Evolutionary conservation across 2,329 filamentous ascomycete species (phyloP).

Genomic region (Xylaria sp.): DNA sequence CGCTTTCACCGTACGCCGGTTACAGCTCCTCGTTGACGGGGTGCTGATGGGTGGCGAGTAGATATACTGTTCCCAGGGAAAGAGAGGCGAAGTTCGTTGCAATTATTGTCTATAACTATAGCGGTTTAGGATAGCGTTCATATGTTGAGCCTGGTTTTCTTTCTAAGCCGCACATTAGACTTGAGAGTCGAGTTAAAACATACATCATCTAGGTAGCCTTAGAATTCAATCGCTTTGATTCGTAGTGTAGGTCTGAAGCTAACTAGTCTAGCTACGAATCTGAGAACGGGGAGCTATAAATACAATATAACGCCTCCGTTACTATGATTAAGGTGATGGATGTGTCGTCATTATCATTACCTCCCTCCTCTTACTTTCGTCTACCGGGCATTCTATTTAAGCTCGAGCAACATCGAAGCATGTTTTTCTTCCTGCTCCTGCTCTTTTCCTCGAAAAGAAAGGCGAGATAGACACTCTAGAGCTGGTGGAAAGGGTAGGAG

Average conservation of each 20-base stretch:
- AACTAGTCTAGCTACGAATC: neutral
- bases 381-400: neutral
- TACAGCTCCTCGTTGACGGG: too few species aligned
- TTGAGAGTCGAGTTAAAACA: neutral
- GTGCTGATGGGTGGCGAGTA: too few species aligned
- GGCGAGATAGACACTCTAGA: neutral
- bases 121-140: too few species aligned
- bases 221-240: slow-evolving; percentile 5
- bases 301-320: slow-evolving; percentile 21
- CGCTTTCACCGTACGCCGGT: too few species aligned
- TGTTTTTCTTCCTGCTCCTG: slow-evolving; percentile 1
- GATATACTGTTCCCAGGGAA: too few species aligned
- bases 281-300: neutral
- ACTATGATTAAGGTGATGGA: neutral
- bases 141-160: too few species aligned
- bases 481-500: neutral
- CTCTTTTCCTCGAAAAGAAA: neutral
- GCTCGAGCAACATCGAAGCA: slow-evolving; percentile 1
- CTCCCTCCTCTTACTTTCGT: slow-evolving; percentile 2
- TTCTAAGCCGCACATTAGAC: neutral
- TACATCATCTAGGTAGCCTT: neutral
- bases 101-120: too few species aligned
- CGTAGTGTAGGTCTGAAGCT: neutral
- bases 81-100: too few species aligned
- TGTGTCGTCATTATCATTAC: slow-evolving; percentile 20